phyloP scores from a whole-genome alignment of 1,284 basidiomycete species.

The Sparassis latifolia region DNA sequence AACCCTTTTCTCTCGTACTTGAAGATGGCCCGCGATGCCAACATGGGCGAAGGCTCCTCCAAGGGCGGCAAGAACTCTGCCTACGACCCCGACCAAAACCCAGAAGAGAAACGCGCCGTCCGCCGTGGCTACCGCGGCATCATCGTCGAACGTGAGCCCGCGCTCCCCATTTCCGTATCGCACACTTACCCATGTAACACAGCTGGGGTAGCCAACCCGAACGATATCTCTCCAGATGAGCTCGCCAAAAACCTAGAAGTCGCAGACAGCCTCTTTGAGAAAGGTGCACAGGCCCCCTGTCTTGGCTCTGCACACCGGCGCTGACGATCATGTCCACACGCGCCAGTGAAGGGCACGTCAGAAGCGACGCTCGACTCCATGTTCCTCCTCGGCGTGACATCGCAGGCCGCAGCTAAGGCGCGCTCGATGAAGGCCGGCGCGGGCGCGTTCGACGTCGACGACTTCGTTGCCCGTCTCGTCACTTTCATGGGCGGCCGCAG shows the following conservation, averaged over 20 bases:
- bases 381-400: constrained; percentile 64
- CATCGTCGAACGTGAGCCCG: constrained; percentile 44
- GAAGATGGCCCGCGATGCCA: background rate
- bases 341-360: constrained; percentile 65
- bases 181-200: too few relatives aligned
- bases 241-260: constrained; percentile 46
- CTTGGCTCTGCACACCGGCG: background rate
- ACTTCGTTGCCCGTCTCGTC: constrained; percentile 69
- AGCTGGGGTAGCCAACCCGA: constrained; percentile 30
- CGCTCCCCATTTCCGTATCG: too few relatives aligned
- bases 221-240: constrained; percentile 50
- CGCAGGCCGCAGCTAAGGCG: constrained; percentile 70
- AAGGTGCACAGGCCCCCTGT: constrained; percentile 38
- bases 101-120: constrained; percentile 64
- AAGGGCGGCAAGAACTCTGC: constrained; percentile 11
- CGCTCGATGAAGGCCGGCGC: constrained; percentile 80
- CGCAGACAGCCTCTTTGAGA: constrained; percentile 54
- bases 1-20: too few relatives aligned
- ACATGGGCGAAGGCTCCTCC: background rate
- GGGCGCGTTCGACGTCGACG: constrained; percentile 79
- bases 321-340: too few relatives aligned
- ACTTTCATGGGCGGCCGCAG: constrained; percentile 66
- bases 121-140: constrained; percentile 67
- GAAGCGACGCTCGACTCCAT: constrained; percentile 78
- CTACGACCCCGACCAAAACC: constrained; percentile 78